Evolutionary conservation across 148 eudicot genomes (phyloP), one percentile per base, ranked within the genome.

Genomic region (Rhododendron simsii): DNA sequence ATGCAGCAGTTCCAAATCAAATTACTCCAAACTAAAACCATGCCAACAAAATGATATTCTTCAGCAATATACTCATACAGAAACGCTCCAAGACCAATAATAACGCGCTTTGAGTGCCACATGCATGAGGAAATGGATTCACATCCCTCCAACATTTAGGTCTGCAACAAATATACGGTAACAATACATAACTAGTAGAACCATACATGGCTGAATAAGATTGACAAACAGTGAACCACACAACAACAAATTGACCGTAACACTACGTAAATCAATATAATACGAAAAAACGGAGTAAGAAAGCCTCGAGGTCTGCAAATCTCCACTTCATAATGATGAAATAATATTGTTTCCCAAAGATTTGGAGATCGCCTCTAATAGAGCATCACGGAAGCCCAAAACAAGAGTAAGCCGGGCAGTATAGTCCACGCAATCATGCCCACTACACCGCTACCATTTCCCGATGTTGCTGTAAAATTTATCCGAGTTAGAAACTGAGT

Each of bases 381-480:
- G 71, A 37, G 51, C 37, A 59, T 44, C 83, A 85, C 44, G 30
- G 76, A 85, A 61, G 83, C 83, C 75, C 57, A 85, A 78, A 78
- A 2, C 37, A 85, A 78, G 37, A 85, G 48, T 20, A 85, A 15
- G 67, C 83, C 7, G 16, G 57, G n/a, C 7, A 78, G 50, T 37
- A 57, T 83, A 37, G 76, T 45, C 71, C 57, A 85, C 39, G 76
- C 87, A 41, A 79, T 78, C 44, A 41, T 61, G 55, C 86, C 55
- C 73, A 65, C 87, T 16, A 44, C 53, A n/a, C 61, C 59, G 28
- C 8, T 14, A 16, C 35, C 65, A 14, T 16, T 51, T 55, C 74
- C 86, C 5, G 73, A 41, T 26, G 81, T 45, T 44, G 76, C 82
- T 78, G 75, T 21, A 50, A 74, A 33, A 75, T 33, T 61, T 7